A percentile compares a stretch with the other conserved stretches of the same genome.
These are phyloP conservation scores for Platanus orientalis DNA, from an alignment of 164 flowering plant genomes.

Conservation along the genomic window DNA sequence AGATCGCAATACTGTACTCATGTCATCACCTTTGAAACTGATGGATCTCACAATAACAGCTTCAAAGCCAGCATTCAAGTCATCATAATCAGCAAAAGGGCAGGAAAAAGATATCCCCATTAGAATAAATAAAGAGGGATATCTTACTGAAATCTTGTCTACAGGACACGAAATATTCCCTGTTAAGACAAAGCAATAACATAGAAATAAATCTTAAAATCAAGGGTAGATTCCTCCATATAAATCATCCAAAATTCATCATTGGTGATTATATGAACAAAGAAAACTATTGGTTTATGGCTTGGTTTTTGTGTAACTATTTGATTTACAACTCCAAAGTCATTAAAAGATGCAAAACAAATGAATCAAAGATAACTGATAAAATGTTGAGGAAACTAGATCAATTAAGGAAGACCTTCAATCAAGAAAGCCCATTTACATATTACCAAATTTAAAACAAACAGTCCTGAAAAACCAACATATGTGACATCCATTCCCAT, in stretches of 20 bases:
- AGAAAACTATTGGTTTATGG: too few relatives aligned
- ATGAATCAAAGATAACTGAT: too few relatives aligned
- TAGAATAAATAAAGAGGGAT: slow-evolving; percentile 14
- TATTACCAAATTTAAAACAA: neutral
- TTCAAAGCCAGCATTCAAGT: slow-evolving; percentile 39
- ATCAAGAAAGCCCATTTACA: slow-evolving; percentile 6
- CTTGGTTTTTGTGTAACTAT: too few relatives aligned
- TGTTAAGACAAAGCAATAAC: neutral
- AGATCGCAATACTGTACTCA: slow-evolving; percentile 39
- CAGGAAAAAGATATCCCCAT: slow-evolving; percentile 68
- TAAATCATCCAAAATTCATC: neutral
- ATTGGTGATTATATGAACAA: neutral
- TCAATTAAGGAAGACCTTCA: neutral
- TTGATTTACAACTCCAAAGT: neutral
- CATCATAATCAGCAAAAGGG: slow-evolving; percentile 41
- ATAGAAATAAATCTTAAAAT: slow-evolving; percentile 1
- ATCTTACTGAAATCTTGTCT: slow-evolving; percentile 7
- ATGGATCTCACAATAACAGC: slow-evolving; percentile 53
- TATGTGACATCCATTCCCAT: too few relatives aligned
- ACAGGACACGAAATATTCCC: neutral
- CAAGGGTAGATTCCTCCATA: neutral
- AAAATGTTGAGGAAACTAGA: neutral
- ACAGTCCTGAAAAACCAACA: neutral
- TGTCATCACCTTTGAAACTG: slow-evolving; percentile 42
- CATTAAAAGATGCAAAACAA: neutral